phyloP scores from a whole-genome alignment of 164 flowering plant genomes.

The Vitis riparia region DNA sequence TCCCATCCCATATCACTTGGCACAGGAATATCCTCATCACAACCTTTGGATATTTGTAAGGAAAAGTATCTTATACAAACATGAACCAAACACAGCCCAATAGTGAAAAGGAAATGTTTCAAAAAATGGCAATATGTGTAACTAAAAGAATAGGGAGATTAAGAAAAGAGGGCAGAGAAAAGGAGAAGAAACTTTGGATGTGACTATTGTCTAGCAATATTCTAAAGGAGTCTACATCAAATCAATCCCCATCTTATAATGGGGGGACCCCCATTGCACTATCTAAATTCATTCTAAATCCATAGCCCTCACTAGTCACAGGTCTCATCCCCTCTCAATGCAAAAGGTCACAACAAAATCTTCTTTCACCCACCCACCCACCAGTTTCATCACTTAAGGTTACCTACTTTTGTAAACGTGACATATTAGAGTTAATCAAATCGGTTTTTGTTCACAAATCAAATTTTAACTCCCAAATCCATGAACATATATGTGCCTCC shows the following conservation, averaged over 20 bases:
- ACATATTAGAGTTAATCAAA: conserved; percentile 5
- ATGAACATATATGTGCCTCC: no score
- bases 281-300: conserved; percentile 9
- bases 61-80: not conserved
- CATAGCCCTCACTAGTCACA: not conserved
- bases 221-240: conserved; percentile 43
- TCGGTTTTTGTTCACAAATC: not conserved
- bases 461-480: not conserved
- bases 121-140: conserved; percentile 14
- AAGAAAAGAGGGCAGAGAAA: conserved; percentile 1
- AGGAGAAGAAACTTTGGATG: conserved; percentile 25
- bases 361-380: not conserved
- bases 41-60: no score
- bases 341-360: not conserved
- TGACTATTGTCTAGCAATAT: conserved; percentile 43
- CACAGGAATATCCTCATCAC: no score
- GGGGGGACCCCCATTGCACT: conserved; percentile 30
- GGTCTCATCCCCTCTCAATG: not conserved
- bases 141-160: conserved; percentile 9
- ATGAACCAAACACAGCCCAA: conserved; percentile 5
- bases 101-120: conserved; percentile 25
- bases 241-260: conserved; percentile 25
- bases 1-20: no score
- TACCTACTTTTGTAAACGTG: conserved; percentile 4
- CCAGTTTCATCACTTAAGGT: conserved; percentile 6